These are phyloP conservation scores for Camillea tinctor DNA, from an alignment of 2,329 filamentous ascomycete genomes.

Conservation along the genomic window DNA sequence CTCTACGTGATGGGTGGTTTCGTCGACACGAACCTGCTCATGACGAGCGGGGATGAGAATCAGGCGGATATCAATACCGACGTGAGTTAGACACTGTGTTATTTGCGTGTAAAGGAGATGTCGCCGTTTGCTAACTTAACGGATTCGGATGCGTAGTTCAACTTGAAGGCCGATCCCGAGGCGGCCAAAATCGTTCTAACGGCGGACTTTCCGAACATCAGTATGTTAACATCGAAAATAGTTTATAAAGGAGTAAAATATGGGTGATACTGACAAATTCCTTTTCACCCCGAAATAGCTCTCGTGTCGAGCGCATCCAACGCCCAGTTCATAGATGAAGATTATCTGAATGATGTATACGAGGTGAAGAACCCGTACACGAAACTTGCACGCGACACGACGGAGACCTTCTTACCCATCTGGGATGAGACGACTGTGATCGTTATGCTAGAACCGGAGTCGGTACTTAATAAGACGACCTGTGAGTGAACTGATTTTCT, in stretches of 20 bases:
- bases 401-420: constrained; percentile 18
- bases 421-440: constrained; percentile 26
- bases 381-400: constrained; percentile 8
- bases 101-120: neutral
- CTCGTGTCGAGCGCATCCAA: constrained; percentile 16
- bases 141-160: constrained; percentile 35
- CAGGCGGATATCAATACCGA: constrained; percentile 29
- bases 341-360: constrained; percentile 16
- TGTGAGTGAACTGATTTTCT: constrained; percentile 13
- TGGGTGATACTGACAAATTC: neutral
- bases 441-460: constrained; percentile 14
- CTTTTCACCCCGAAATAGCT: too few species aligned
- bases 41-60: constrained; percentile 21
- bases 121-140: neutral
- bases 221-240: constrained; percentile 5
- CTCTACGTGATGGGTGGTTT: constrained; percentile 52
- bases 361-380: constrained; percentile 21
- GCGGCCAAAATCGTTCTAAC: constrained; percentile 48
- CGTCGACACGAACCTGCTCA: constrained; percentile 41
- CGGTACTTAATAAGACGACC: constrained; percentile 20
- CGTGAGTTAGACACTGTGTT: constrained; percentile 8
- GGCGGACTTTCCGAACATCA: constrained; percentile 45
- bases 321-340: constrained; percentile 5
- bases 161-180: constrained; percentile 51
- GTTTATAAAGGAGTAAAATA: too few species aligned